phyloP scores from a whole-genome alignment of 2,329 filamentous ascomycete genomes.

The Neonectria coccinea region DNA sequence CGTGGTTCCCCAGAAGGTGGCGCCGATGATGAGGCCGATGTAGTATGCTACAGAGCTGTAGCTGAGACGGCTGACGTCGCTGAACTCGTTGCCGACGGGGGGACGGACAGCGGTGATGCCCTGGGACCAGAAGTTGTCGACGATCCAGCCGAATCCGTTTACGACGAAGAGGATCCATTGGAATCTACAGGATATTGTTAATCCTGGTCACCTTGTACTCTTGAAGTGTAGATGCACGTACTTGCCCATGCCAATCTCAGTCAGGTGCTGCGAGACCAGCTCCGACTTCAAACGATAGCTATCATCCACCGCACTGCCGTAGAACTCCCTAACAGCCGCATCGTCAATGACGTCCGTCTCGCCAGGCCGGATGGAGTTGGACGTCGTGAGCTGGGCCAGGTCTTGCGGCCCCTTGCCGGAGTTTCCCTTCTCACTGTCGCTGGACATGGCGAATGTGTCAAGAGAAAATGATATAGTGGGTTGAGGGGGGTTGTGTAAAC shows the following conservation, averaged over 20 bases:
- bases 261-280: constrained; percentile 45
- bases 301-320: constrained; percentile 49
- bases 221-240: constrained; percentile 34
- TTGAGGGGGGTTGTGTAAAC: neutral
- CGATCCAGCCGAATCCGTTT: constrained; percentile 60
- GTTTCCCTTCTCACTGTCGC: constrained; percentile 21
- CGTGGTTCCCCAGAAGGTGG: constrained; percentile 58
- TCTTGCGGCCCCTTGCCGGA: constrained; percentile 16
- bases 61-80: constrained; percentile 46
- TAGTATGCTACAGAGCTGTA: constrained; percentile 53
- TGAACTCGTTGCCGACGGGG: constrained; percentile 51
- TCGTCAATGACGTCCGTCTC: constrained; percentile 27
- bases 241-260: constrained; percentile 51
- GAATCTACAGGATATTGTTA: constrained; percentile 38
- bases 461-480: neutral
- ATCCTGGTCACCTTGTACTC: neutral
- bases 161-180: constrained; percentile 60
- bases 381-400: constrained; percentile 16
- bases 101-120: constrained; percentile 51
- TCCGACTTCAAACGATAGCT: constrained; percentile 51
- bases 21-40: constrained; percentile 58
- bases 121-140: constrained; percentile 57
- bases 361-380: constrained; percentile 25
- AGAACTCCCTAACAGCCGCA: constrained; percentile 46
- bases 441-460: constrained; percentile 12